Conservation (phyloP, 2,329 filamentous ascomycete species). For the Colletotrichum caudatum region DNA sequence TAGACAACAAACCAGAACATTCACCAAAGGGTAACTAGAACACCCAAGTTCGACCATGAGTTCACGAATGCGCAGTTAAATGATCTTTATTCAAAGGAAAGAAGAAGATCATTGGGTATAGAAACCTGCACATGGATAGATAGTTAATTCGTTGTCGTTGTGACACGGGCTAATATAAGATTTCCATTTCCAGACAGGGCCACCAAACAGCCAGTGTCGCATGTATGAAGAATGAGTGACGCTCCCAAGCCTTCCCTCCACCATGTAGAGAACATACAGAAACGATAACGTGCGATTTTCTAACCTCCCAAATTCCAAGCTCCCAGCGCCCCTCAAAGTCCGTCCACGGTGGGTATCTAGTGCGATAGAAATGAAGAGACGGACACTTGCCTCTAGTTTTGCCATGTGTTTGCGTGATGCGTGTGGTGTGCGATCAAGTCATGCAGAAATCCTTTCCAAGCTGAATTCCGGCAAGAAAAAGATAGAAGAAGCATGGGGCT, state of each 20-base stretch:
- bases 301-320: constrained; percentile 20
- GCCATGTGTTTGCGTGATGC: constrained; percentile 5
- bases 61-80: background rate
- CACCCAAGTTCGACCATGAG: background rate
- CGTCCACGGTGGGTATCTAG: constrained; percentile 45
- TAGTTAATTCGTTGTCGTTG: constrained; percentile 25
- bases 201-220: constrained; percentile 3
- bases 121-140: background rate
- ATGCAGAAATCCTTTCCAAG: constrained; percentile 8
- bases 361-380: constrained; percentile 41
- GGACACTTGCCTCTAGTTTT: constrained; percentile 25
- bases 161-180: constrained; percentile 13
- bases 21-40: background rate
- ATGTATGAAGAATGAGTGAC: constrained; percentile 35
- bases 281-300: constrained; percentile 22
- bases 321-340: constrained; percentile 37
- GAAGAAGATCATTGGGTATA: background rate
- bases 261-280: background rate
- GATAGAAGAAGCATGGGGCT: background rate
- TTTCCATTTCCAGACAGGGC: background rate
- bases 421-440: background rate
- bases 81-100: background rate
- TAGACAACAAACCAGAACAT: background rate
- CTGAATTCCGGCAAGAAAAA: background rate
- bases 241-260: constrained; percentile 4